Base-by-base conservation (phyloP, 352 stramenopile species). In the Phytophthora pistaciae region DNA sequence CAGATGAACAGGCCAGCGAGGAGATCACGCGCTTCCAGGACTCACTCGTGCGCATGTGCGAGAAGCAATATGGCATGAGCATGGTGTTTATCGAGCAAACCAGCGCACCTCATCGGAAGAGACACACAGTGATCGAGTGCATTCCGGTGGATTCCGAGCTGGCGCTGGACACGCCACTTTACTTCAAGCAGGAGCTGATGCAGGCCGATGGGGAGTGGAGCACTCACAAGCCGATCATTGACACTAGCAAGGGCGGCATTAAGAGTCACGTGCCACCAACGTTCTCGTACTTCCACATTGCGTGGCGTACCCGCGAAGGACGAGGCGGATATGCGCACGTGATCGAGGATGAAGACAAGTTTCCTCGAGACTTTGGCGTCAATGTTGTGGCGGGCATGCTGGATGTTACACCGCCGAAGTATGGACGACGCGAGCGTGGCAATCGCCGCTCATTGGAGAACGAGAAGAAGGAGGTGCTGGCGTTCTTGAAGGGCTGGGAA, bases 251-350 rank as follows among this genome's bases (percentile, higher is more conserved):
- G 46, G 82, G 83, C 8, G 85, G 85, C 3, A 72, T 95, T 36
- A 82, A 81, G 61, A 81, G 76, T 27, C 79, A 91, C 44, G 75
- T 96, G 5, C 90, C 90, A 7, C 77, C 81, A 21, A 87, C 91
- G n/a, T 94, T 95, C 64, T 72, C 88, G 27, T 96, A 95, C 54
- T 96, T 95, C 64, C 85, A 96, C 66, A 92, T 96, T 46, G 86
- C 93, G 68, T 96, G 90, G 90, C 58, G 64, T 2, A 79, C 60
- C 23, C 72, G 71, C n/a, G 20, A 66, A 64, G 56, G 61, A 46
- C 58, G 59, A 62, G 83, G 86, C 23, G 82, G 89, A 20, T 96
- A 94, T 38, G 87, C 80, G 0, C 89, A 96, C 42, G 87, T 96
- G 48, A 95, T 96, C 25, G 86, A 95, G 65, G 87, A 96, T 60